These are phyloP conservation scores for Pseudisothecium myosuroides DNA, from an alignment of 225 moss, liverwort and hornwort species.

Conservation along the genomic window DNA sequence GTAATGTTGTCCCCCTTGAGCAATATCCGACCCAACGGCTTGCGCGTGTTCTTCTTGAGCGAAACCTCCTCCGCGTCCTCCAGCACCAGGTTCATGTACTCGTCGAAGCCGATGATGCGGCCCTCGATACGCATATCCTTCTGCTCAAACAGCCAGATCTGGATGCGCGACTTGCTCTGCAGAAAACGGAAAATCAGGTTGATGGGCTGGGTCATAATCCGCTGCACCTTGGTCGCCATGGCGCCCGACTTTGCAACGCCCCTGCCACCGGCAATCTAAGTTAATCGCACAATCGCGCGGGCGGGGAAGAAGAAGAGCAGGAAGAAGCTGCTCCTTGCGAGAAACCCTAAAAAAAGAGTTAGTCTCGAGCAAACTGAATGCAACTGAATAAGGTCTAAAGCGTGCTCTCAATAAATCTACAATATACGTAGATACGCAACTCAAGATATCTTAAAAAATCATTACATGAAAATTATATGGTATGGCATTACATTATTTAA, in stretches of 20 bases:
- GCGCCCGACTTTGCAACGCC: slow-evolving; percentile 1
- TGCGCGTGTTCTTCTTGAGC: slow-evolving; percentile 57
- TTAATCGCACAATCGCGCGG: neutral
- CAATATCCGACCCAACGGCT: slow-evolving; percentile 44
- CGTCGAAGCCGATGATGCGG: slow-evolving; percentile 58
- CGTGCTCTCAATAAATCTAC: neutral
- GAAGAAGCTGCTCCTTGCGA: neutral
- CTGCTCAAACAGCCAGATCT: slow-evolving; percentile 66
- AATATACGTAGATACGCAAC: neutral
- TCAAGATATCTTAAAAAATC: neutral
- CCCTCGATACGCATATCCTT: slow-evolving; percentile 62
- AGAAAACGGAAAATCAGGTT: slow-evolving; percentile 56
- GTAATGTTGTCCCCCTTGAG: slow-evolving; percentile 59
- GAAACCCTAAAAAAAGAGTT: neutral
- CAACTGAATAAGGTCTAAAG: no score
- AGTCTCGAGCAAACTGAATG: no score
- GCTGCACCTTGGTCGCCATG: slow-evolving; percentile 99
- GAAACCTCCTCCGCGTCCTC: slow-evolving; percentile 64
- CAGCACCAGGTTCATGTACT: slow-evolving; percentile 64
- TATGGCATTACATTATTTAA: neutral
- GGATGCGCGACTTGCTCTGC: slow-evolving; percentile 57
- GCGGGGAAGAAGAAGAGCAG: neutral
- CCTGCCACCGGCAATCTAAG: slow-evolving; percentile 22
- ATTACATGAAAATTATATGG: neutral
- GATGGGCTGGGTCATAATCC: slow-evolving; percentile 99